A percentile compares a stretch with the other conserved stretches of the same genome.
Conservation (phyloP, 2,329 filamentous ascomycete genomes). For the Neonectria neomacrospora region DNA sequence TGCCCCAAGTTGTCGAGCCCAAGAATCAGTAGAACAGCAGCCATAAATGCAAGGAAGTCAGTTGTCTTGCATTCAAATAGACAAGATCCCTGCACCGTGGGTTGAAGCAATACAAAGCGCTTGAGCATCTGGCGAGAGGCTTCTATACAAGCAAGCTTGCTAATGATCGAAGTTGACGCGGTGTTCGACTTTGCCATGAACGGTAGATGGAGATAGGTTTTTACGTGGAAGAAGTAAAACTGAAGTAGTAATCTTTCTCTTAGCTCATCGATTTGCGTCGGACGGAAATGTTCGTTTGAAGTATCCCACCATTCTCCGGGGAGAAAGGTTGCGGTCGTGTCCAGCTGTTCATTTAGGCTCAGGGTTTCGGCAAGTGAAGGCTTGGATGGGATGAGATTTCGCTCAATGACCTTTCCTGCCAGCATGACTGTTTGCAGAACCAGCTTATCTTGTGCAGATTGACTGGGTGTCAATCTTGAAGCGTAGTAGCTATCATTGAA, state of each 20-base stretch:
- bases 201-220: conserved; percentile 12
- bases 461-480: background rate
- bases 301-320: conserved; percentile 13
- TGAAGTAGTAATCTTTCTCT: conserved; percentile 7
- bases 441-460: background rate
- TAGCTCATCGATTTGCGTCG: background rate
- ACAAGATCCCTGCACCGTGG: background rate
- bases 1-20: conserved; percentile 2
- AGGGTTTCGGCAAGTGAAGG: conserved; percentile 11
- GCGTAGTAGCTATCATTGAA: conserved; percentile 4
- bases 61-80: conserved; percentile 23
- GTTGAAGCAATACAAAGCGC: conserved; percentile 9
- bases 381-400: background rate
- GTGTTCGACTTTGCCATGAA: conserved; percentile 10
- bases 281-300: background rate
- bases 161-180: background rate
- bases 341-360: conserved; percentile 12
- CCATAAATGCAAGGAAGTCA: conserved; percentile 14
- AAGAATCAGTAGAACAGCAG: conserved; percentile 9
- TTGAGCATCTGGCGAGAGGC: conserved; percentile 8
- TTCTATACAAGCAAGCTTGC: conserved; percentile 15
- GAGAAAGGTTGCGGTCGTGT: background rate
- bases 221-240: conserved; percentile 16
- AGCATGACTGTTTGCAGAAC: background rate
- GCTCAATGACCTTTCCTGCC: conserved; percentile 18